These are phyloP conservation scores for Rhynchospora pubera DNA, from an alignment of 176 grass and related monocot genomes.

Conservation along the genomic window DNA sequence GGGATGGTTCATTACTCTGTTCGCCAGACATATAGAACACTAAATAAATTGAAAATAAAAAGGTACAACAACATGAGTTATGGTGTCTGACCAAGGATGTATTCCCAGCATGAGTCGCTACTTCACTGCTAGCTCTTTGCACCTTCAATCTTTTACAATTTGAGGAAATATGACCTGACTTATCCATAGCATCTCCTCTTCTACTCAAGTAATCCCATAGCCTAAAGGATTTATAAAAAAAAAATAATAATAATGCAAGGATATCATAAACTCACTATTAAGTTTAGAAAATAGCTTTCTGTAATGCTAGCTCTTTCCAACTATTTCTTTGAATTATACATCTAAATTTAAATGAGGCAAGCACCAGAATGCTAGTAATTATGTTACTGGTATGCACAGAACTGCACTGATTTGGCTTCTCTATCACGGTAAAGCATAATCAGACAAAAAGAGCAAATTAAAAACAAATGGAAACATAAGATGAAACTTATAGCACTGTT, in stretches of 20 bases:
- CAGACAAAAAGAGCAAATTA: background rate
- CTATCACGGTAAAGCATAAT: background rate
- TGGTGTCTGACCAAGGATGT: background rate
- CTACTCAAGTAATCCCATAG: conserved; percentile 19
- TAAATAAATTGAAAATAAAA: background rate
- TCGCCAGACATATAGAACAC: background rate
- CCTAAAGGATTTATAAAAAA: conserved; percentile 4
- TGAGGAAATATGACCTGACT: background rate
- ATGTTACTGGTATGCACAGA: background rate
- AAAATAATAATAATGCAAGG: background rate
- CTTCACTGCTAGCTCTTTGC: background rate
- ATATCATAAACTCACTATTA: background rate
- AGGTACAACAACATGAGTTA: background rate
- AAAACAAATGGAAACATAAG: no score
- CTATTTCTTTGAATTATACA: background rate
- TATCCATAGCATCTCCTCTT: background rate
- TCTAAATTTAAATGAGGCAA: background rate
- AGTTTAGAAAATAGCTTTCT: background rate
- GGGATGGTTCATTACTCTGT: background rate
- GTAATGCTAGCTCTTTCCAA: background rate
- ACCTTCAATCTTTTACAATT: conserved; percentile 2
- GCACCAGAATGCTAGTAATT: background rate
- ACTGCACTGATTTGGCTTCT: background rate
- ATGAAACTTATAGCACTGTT: background rate
- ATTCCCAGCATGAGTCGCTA: background rate